A percentile compares a stretch with the other conserved stretches of the same genome.
These are phyloP conservation scores for Corymbia maculata DNA, from an alignment of 345 rosid genomes.

Conservation along the genomic window DNA sequence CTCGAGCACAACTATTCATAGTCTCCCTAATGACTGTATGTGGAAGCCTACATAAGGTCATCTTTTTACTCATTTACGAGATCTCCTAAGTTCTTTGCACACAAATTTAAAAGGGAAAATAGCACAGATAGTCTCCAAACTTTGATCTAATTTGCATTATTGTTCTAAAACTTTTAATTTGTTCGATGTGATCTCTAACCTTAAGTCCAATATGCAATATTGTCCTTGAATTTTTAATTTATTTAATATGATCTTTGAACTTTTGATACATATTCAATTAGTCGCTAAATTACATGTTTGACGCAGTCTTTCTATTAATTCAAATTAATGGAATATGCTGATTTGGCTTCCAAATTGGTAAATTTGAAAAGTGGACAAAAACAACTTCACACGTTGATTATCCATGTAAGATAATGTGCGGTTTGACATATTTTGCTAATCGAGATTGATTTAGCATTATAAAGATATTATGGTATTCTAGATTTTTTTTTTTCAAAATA, in stretches of 20 bases:
- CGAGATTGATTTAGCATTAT: neutral
- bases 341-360: neutral
- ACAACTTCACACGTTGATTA: neutral
- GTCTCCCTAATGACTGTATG: too few species aligned
- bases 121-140: fast-evolving
- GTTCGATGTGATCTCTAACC: neutral
- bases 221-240: too few species aligned
- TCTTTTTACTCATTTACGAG: neutral
- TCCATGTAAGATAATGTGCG: neutral
- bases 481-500: neutral
- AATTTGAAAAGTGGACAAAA: neutral
- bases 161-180: neutral
- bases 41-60: neutral
- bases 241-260: neutral
- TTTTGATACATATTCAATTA: neutral
- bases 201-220: neutral
- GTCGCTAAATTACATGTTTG: neutral
- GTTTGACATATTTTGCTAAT: neutral
- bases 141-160: neutral
- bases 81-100: neutral
- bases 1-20: neutral
- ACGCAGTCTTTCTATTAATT: neutral
- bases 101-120: neutral
- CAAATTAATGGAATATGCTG: neutral
- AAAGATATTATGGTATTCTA: neutral